Base-by-base conservation (phyloP, 1,284 basidiomycete genomes). In the Ustilago cynodontis region DNA sequence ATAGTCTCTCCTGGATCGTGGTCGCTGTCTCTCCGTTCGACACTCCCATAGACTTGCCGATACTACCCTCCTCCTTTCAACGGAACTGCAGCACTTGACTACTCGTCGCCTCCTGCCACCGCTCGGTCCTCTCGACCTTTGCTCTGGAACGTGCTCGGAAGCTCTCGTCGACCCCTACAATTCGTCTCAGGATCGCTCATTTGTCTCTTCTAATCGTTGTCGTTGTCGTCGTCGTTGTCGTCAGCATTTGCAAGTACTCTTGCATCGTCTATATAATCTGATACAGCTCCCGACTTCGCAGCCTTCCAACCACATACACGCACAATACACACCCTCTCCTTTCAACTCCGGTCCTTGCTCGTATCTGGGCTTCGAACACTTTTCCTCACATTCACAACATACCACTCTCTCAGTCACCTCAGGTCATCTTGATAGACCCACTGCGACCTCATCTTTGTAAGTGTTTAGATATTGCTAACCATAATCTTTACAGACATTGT, bases 221-320 rank as follows among this genome's bases (percentile, higher is more conserved):
- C n/a, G n/a, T n/a, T n/a, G n/a, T n/a, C n/a, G n/a, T n/a, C n/a
- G n/a, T n/a, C n/a, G n/a, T n/a, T n/a, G n/a, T 43, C 45, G 8
- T 47, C 37, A 56, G 57, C 61, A 59, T 56, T 24, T 39, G 55
- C 29, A 22, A 14, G 39, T 35, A 18, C 14, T 35, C 28, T 54
- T 20, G 62, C 62, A 45, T 65, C 49, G 47, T 47, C 57, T 65
- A 64, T 70, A 65, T 60, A 64, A 37, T 31, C 53, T 39, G 18
- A 31, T 22, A 33, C 51, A 20, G 33, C 33, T n/a, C 18, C 31
- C 26, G 26, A 29, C 24, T 47, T 29, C 58, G 53, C 65, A 60
- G 43, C 52, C 11, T 39, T 45, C 20, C 39, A 50, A 9, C 35
- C 8, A 31, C 33, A 49, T 49, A 49, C 47, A 49, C 51, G 26